Base-by-base conservation (phyloP, 768 basidiomycete species). In the Auriscalpium microsporum region DNA sequence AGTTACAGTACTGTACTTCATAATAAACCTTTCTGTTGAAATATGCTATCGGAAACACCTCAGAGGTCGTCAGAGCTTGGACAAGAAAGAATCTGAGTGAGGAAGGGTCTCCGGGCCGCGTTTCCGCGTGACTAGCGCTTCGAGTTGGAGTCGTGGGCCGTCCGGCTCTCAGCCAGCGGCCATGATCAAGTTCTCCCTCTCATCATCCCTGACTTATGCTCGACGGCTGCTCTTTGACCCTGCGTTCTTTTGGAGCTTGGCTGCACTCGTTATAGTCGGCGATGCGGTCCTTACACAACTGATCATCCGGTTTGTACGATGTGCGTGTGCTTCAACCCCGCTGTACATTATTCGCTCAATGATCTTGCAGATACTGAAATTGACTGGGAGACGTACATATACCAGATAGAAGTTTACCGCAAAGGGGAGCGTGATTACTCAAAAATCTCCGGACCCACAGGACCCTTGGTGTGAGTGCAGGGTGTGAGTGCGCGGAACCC, bases 341-440 rank as follows among this genome's bases (percentile, higher is more conserved):
- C 48, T 33, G 48, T 45, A 36, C 36, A 50, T 17, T 45, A 47
- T 33, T 52, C 35, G 21, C 49, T 63, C 54, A 58, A 45, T 42
- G 44, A 45, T 58, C 38, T 62, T 52, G 50, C 73, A 97, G 95
- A 94, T 72, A 98, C 96, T 10, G 94, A 99, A 71, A 99, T 99
- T 63, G 96, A 99, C 72, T 98, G 91, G 84, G 80, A 86, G 64
- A 97, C 96, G 0, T 99, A 99, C 67, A 92, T 97, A 83, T 73
- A 86, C 52, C 96, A 98, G 52, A 79, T 89, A 1, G 78, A 85
- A 54, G 67, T 87, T 44, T 93, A 90, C 71, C 63, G 89, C 48
- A 79, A 81, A 53, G 94, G 94, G 36, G 86, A 94, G 67, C 76
- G 85, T 48, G 81, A 94, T 64, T 99, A 99, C 66, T 76, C 81